Percentiles rank a stretch among this genome's conserved stretches.
phyloP scores from a whole-genome alignment of 2,329 filamentous ascomycete genomes.

The Phaeophleospora eucalypticola region DNA sequence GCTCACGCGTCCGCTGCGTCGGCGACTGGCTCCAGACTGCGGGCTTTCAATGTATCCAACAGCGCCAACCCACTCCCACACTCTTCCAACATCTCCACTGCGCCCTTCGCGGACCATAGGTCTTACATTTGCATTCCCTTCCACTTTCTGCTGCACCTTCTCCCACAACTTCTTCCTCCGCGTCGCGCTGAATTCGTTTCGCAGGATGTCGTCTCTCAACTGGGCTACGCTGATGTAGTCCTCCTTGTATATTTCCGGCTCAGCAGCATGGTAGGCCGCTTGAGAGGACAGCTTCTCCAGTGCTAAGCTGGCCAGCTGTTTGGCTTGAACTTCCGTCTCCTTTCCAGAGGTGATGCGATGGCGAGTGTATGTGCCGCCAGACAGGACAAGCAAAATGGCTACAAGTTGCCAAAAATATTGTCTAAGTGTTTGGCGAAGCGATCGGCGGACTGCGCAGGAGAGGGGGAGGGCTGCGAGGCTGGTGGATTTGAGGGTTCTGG shows the following conservation, averaged over 20 bases:
- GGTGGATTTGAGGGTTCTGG: slow-evolving; percentile 72
- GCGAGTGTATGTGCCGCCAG: slow-evolving; percentile 59
- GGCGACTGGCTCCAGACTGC: slow-evolving; percentile 13
- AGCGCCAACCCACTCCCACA: slow-evolving; percentile 67
- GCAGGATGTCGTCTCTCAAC: slow-evolving; percentile 82
- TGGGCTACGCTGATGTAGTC: slow-evolving; percentile 83
- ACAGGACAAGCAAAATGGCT: slow-evolving; percentile 51
- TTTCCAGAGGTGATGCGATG: slow-evolving; percentile 59
- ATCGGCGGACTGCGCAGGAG: slow-evolving; percentile 73
- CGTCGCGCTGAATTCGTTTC: slow-evolving; percentile 71
- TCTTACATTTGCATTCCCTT: slow-evolving; percentile 89
- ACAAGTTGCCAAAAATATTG: slow-evolving; percentile 83
- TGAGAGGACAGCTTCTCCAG: slow-evolving; percentile 78
- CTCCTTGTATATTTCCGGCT: slow-evolving; percentile 62
- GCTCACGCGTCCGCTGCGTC: slow-evolving; percentile 28
- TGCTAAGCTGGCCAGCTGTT: slow-evolving; percentile 76
- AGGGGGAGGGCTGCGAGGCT: slow-evolving; percentile 90
- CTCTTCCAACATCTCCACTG: slow-evolving; percentile 53
- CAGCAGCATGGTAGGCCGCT: slow-evolving; percentile 69
- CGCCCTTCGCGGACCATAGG: slow-evolving; percentile 64
- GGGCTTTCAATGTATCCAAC: slow-evolving; percentile 36
- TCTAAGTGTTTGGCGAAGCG: slow-evolving; percentile 74
- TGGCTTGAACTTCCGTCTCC: slow-evolving; percentile 68
- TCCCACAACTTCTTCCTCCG: slow-evolving; percentile 81
- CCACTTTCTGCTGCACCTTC: slow-evolving; percentile 76